Evolutionary conservation across 192 early-diverging fungal genomes (phyloP), one percentile per base, ranked within the genome.

Genomic region (Gamsiella multidivaricata): DNA sequence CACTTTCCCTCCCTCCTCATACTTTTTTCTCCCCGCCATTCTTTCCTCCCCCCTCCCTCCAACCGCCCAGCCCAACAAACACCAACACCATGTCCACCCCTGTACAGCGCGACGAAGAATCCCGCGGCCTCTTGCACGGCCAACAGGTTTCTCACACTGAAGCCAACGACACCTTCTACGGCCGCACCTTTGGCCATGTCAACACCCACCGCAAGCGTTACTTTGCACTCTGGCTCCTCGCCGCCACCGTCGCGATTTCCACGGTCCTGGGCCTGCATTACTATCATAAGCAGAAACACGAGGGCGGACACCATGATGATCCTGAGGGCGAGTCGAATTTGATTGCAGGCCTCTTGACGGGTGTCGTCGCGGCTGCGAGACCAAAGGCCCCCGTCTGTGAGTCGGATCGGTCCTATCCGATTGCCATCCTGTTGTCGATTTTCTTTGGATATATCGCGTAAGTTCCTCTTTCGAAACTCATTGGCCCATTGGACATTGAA

Each of bases 371-470:
- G 29, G 29, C 33, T 14, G 14, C 39, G 8, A 41, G 14, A 41
- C 39, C 45, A 9, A 32, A 17, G 33, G 60, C 74, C 5, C 54
- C 55, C 5, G 36, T 29, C 29, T 87, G 85, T 61, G 31, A 76
- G n/a, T 83, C 81, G 15, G 85, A 87, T 41, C 72, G 85, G 31
- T 81, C 79, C 26, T 83, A 81, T 42, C 84, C 84, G 37, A 50
- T 84, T 60, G 72, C 85, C 43, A 59, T 87, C 34, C 36, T 87
- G 23, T 56, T 87, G 10, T 81, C 80, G 54, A 75, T 87, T 69
- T 87, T 87, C 55, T 65, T 86, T 54, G 85, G 85, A 59, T 81
- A 81, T 31, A 33, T 86, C 42, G 84, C 75, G 73, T 78, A 78
- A 60, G 43, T n/a, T n/a, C n/a, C n/a, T n/a, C n/a, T n/a, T n/a